Evolutionary conservation across 768 basidiomycete genomes (phyloP).

Genomic region (Auricularia heimuer): DNA sequence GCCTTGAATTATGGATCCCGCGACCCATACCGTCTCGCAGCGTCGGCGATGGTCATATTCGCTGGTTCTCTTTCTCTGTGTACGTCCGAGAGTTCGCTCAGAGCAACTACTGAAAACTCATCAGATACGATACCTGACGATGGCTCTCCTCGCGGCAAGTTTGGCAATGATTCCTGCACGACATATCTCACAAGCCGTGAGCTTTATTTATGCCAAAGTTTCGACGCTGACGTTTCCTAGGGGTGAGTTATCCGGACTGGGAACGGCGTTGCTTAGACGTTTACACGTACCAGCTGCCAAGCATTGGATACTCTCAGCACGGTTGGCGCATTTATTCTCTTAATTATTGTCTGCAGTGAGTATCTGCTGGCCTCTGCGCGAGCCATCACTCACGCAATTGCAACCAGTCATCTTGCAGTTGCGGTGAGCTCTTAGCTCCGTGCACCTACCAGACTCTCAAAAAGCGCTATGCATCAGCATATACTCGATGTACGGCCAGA

Average conservation of each 20-base stretch:
- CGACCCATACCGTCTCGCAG: neutral
- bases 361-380: neutral
- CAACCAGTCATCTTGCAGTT: neutral
- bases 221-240: neutral
- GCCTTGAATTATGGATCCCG: neutral
- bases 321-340: neutral
- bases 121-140: neutral
- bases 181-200: neutral
- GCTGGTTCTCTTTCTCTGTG: neutral
- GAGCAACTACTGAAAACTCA: neutral
- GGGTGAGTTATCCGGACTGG: neutral
- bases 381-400: neutral
- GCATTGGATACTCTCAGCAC: neutral
- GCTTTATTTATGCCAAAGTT: neutral
- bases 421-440: neutral
- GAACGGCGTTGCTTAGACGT: neutral
- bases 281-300: neutral
- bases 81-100: neutral
- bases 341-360: neutral
- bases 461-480: neutral
- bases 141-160: neutral
- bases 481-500: neutral
- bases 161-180: neutral
- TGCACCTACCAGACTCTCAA: neutral
- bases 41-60: neutral